Evolutionary conservation across 106 monocot species (phyloP).

Genomic region (Apostasia shenzhenica): DNA sequence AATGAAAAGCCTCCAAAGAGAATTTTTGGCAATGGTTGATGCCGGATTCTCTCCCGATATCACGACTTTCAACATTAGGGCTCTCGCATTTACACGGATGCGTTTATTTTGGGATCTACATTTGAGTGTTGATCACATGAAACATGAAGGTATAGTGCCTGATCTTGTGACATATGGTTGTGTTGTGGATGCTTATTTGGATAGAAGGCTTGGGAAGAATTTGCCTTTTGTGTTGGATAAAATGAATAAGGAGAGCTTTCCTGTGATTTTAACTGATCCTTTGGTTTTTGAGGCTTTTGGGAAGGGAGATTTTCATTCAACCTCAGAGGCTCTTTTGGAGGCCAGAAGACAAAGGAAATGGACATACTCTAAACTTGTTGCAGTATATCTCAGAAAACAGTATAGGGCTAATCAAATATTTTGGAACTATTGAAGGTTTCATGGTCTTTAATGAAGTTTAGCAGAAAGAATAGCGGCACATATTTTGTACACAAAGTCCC

Average conservation of each 20-base stretch:
- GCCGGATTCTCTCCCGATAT: slow-evolving; percentile 80
- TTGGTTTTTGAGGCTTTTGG: slow-evolving; percentile 86
- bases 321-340: slow-evolving; percentile 60
- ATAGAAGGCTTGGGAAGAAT: slow-evolving; percentile 73
- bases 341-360: slow-evolving; percentile 27
- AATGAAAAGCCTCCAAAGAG: slow-evolving; percentile 93
- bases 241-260: slow-evolving; percentile 25
- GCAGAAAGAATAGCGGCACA: no score
- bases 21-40: slow-evolving; percentile 71
- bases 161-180: slow-evolving; percentile 94
- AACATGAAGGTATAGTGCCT: slow-evolving; percentile 34
- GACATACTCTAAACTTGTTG: slow-evolving; percentile 63
- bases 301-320: slow-evolving; percentile 87
- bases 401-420: slow-evolving; percentile 79
- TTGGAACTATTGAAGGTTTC: slow-evolving; percentile 78
- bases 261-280: slow-evolving; percentile 60
- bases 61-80: slow-evolving; percentile 75
- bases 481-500: no score
- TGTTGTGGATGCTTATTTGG: slow-evolving; percentile 73
- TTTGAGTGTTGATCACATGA: slow-evolving; percentile 83
- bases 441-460: neutral
- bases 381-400: slow-evolving; percentile 50
- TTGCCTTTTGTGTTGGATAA: slow-evolving; percentile 50
- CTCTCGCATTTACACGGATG: slow-evolving; percentile 86
- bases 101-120: slow-evolving; percentile 97